Base-by-base conservation (phyloP, 1,284 basidiomycete species). In the Rugiboletus extremiorientalis region DNA sequence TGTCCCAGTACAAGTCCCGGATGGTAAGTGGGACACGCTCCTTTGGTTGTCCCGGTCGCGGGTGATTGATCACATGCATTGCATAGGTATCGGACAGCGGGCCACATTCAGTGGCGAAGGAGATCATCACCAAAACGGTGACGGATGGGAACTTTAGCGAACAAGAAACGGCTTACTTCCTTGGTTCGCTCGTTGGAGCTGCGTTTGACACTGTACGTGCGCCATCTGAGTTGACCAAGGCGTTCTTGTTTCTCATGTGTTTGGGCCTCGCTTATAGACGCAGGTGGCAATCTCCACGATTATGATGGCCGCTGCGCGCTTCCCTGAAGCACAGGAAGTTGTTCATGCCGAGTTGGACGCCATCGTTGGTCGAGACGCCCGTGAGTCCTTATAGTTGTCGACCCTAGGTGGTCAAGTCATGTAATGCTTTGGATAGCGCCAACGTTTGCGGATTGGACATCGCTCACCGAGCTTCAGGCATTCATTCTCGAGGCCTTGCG, bases 151-250 rank as follows among this genome's bases (percentile, higher is more conserved):
- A 76, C 9, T 68, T 88, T 3, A 76, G 77, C 1, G 79, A 84
- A 51, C 68, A 78, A 25, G 84, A 88, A 59, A 74, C 77, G 0
- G 82, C 84, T 0, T 88, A 85, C 65, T 76, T 87, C 12, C 79
- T 83, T 2, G 85, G 85, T 4, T 80, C 80, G 4, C 83, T 87
- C 74, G 84, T 86, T 49, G 85, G 84, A 31, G 85, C 85, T 12
- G 84, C 85, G 0, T 81, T 82, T 1, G 85, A 85, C 57, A 86
- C 84, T 5, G 78, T 79, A 44, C 15, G 72, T 63, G 15, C 42
- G 0, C 30, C 25, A n/a, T 14, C 10, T 16, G 12, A 9, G 23
- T 18, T 14, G 9, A 34, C 6, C 5, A 15, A 8, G 8, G 14
- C 25, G 20, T 20, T 14, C 4, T 33, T n/a, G n/a, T 10, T 25